These are phyloP conservation scores for Cymbopogon flexuosus DNA, from an alignment of 202 grass and related monocot genomes.

Conservation along the genomic window DNA sequence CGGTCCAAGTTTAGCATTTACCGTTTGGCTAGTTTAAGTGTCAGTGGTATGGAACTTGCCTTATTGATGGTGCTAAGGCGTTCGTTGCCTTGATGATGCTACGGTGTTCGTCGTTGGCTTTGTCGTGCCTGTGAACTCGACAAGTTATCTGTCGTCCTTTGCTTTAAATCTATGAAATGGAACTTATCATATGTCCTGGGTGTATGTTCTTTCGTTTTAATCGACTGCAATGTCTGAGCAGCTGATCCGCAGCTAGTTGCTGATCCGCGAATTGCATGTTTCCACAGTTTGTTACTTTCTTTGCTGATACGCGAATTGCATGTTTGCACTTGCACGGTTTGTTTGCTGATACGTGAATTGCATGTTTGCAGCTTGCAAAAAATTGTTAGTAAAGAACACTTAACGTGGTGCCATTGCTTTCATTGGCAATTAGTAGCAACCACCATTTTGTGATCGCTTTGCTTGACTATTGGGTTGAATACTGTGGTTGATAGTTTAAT, in stretches of 20 bases:
- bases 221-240: background rate
- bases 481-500: no score
- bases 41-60: background rate
- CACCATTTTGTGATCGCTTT: no score
- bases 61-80: background rate
- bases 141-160: background rate
- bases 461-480: no score
- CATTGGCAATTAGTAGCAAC: no score
- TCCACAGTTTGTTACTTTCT: no score
- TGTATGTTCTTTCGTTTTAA: background rate
- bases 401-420: no score
- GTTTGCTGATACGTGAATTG: no score
- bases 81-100: background rate
- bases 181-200: background rate
- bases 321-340: no score
- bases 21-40: background rate
- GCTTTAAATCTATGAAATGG: background rate
- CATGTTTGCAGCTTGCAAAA: no score
- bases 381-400: no score
- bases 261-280: background rate
- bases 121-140: background rate
- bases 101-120: background rate
- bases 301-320: no score
- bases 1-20: background rate
- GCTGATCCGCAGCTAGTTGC: background rate